These are phyloP conservation scores for Globisporangium cylindrosporum DNA, from an alignment of 352 stramenopile species.

Conservation along the genomic window DNA sequence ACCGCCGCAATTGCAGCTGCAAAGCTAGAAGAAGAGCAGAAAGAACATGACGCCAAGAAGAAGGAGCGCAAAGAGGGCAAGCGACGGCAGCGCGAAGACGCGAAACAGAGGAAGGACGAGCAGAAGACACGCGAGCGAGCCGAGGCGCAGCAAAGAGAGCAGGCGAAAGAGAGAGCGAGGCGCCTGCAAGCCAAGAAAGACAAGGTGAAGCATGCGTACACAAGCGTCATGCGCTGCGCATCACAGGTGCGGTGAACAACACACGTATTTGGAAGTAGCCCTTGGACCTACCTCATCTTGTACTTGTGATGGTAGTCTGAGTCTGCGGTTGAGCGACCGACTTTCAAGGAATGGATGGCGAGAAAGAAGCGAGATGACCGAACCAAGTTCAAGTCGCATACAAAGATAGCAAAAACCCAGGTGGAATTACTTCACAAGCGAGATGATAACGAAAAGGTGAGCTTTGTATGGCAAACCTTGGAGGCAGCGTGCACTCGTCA, in stretches of 20 bases:
- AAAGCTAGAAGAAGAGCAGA: conserved; percentile 21
- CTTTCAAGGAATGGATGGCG: conserved; percentile 15
- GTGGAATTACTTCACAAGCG: background rate
- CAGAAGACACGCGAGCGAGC: background rate
- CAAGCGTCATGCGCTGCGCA: conserved; percentile 9
- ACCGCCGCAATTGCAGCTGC: background rate
- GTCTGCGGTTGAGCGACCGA: background rate
- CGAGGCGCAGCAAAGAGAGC: conserved; percentile 2
- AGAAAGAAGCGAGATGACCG: conserved; percentile 16
- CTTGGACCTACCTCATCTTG: too few species aligned
- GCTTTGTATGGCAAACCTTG: background rate
- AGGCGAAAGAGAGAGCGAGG: conserved; percentile 2
- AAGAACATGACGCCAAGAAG: conserved; percentile 7
- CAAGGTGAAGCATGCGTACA: conserved; percentile 7
- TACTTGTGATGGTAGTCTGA: background rate
- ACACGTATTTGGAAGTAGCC: too few species aligned
- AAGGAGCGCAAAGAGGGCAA: conserved; percentile 21
- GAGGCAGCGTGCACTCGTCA: background rate
- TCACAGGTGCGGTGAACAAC: background rate
- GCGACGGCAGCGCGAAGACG: conserved; percentile 16
- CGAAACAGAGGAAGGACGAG: conserved; percentile 7
- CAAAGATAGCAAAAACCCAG: background rate
- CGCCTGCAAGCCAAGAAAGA: conserved; percentile 6
- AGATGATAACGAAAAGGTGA: background rate
- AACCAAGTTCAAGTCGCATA: background rate